These are phyloP conservation scores for Pseudogymnoascus sp. DNA, from an alignment of 2,329 filamentous ascomycete genomes.

Conservation along the genomic window DNA sequence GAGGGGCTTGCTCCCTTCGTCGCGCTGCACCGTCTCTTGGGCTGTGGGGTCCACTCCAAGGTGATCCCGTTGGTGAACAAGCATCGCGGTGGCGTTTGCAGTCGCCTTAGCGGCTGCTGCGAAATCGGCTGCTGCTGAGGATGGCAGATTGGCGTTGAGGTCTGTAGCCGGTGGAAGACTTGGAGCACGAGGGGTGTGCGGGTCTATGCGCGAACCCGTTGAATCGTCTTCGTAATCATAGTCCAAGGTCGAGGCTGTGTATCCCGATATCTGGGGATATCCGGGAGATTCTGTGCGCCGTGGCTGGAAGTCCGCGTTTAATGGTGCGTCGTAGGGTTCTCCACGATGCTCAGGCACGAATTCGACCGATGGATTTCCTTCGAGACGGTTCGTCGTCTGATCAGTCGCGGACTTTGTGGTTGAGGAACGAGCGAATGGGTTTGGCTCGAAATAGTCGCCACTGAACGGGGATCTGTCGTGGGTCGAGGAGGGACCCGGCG, in stretches of 20 bases:
- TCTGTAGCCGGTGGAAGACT: too few species aligned
- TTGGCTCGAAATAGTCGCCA: neutral
- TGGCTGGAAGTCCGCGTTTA: too few species aligned
- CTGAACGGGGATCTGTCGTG: neutral
- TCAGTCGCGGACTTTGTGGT: neutral
- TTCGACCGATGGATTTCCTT: neutral
- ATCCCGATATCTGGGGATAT: neutral
- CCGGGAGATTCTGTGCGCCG: too few species aligned
- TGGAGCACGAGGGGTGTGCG: too few species aligned
- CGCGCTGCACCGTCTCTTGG: too few species aligned
- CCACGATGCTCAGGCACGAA: neutral
- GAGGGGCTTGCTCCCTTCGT: too few species aligned
- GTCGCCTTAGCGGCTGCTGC: constrained; percentile 60
- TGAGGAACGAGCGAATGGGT: neutral
- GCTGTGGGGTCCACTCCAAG: too few species aligned
- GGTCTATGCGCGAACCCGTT: too few species aligned
- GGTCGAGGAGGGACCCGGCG: neutral
- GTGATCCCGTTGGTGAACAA: constrained; percentile 44
- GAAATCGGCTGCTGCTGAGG: constrained; percentile 12
- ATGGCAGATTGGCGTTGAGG: too few species aligned
- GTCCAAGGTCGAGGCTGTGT: too few species aligned
- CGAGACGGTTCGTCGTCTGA: neutral
- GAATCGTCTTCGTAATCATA: too few species aligned
- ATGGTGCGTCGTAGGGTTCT: neutral
- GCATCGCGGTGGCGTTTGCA: constrained; percentile 46